Percentiles rank a stretch among this genome's conserved stretches.
phyloP scores from a whole-genome alignment of 148 eudicot genomes.

The Camellia lanceoleosa region DNA sequence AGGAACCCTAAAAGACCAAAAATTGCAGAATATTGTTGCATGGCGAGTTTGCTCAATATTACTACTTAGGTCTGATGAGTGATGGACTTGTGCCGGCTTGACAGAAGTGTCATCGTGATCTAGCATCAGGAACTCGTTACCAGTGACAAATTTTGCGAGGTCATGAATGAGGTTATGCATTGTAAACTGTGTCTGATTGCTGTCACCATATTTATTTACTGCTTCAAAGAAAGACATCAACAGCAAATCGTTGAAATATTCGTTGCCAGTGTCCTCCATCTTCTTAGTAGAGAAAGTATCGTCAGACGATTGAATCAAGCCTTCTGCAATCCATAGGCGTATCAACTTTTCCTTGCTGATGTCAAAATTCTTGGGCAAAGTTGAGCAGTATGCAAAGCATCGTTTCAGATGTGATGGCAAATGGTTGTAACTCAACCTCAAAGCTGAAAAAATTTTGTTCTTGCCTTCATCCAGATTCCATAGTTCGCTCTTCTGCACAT shows the following conservation, averaged over 20 bases:
- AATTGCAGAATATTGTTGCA: neutral
- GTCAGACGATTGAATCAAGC: conserved; percentile 14
- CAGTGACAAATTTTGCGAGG: conserved; percentile 21
- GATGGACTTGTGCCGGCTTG: neutral
- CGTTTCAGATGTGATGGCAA: conserved; percentile 16
- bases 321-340: conserved; percentile 25
- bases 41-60: neutral
- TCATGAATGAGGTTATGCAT: conserved; percentile 22
- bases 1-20: conserved; percentile 1
- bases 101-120: neutral
- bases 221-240: conserved; percentile 24
- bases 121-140: neutral
- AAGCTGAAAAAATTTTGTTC: neutral
- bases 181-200: neutral
- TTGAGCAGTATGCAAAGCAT: conserved; percentile 25
- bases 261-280: conserved; percentile 24
- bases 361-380: conserved; percentile 10
- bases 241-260: conserved; percentile 23
- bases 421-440: conserved; percentile 23
- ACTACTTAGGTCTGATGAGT: neutral
- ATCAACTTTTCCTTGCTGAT: conserved; percentile 16
- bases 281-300: conserved; percentile 13
- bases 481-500: conserved; percentile 12
- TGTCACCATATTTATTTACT: neutral
- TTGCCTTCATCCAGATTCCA: conserved; percentile 10